Evolutionary conservation across 208 protist genomes (phyloP).

Genomic region (Endotrypanum monterogeii): DNA sequence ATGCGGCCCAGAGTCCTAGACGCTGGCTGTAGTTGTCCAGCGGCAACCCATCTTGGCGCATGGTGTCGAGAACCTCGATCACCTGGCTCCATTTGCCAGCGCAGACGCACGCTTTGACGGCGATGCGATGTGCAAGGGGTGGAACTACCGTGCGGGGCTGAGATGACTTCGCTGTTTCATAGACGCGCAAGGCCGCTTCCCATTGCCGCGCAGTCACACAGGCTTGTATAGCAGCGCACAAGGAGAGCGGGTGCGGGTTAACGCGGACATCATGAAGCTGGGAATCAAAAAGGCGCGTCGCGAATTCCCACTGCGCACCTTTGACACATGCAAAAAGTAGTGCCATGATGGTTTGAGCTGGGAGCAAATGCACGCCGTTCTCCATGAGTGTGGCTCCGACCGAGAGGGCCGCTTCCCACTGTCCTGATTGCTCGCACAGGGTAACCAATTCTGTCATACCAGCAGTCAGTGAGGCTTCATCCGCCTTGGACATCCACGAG

Average conservation of each 20-base stretch:
- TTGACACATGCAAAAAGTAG: conserved; percentile 71
- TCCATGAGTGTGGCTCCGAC: conserved; percentile 63
- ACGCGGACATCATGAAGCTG: conserved; percentile 58
- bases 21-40: conserved; percentile 79
- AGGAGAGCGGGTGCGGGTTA: conserved; percentile 64
- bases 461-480: conserved; percentile 68
- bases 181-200: conserved; percentile 44
- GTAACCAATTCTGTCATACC: conserved; percentile 78
- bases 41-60: conserved; percentile 66
- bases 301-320: conserved; percentile 61
- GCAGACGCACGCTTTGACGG: conserved; percentile 60
- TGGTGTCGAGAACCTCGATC: conserved; percentile 51
- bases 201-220: conserved; percentile 58
- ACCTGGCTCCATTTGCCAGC: conserved; percentile 53
- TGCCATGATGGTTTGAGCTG: conserved; percentile 54
- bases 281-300: conserved; percentile 41
- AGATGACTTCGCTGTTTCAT: conserved; percentile 41
- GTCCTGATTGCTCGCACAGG: conserved; percentile 78
- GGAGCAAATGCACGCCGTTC: conserved; percentile 40
- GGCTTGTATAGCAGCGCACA: conserved; percentile 76
- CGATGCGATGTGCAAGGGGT: conserved; percentile 74
- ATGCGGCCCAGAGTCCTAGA: conserved; percentile 69
- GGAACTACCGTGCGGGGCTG: conserved; percentile 74
- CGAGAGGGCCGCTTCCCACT: conserved; percentile 76
- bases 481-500: conserved; percentile 82